phyloP scores from a whole-genome alignment of 805 yeast genomes.

The Metschnikowia corniflorae region DNA sequence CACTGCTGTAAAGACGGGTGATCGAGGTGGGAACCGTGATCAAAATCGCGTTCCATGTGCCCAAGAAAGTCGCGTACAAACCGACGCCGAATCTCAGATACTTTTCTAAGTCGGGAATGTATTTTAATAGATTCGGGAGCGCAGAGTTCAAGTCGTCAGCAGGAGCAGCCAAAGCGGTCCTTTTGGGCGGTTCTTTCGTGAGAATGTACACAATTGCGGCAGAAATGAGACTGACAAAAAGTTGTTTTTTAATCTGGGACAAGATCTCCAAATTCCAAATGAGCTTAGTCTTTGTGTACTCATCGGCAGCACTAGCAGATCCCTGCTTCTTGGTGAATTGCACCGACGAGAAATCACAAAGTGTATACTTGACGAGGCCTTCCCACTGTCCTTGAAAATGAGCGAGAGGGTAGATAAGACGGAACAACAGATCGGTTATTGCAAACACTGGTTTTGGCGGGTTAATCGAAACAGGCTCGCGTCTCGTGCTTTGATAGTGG shows the following conservation, averaged over 20 bases:
- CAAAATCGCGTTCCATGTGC: slow-evolving; percentile 26
- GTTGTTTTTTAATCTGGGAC: slow-evolving; percentile 18
- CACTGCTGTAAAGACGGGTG: slow-evolving; percentile 25
- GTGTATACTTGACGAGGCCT: slow-evolving; percentile 36
- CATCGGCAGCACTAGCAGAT: slow-evolving; percentile 14
- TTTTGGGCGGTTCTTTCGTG: slow-evolving; percentile 20
- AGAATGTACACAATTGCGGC: slow-evolving; percentile 37
- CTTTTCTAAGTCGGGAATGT: slow-evolving; percentile 22
- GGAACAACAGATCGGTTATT: slow-evolving; percentile 23
- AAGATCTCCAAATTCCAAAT: slow-evolving; percentile 27
- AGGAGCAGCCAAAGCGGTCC: slow-evolving; percentile 15
- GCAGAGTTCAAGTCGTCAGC: slow-evolving; percentile 14
- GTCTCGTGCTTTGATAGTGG: slow-evolving; percentile 5
- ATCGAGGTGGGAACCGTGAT: slow-evolving; percentile 13
- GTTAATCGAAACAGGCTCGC: not conserved
- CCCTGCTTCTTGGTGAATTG: slow-evolving; percentile 15
- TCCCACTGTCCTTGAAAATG: slow-evolving; percentile 36
- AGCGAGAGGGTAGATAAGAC: slow-evolving; percentile 31
- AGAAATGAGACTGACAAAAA: slow-evolving; percentile 35
- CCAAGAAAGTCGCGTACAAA: slow-evolving; percentile 22
- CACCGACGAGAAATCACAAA: slow-evolving; percentile 43
- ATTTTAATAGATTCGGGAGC: slow-evolving; percentile 23
- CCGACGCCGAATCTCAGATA: slow-evolving; percentile 20
- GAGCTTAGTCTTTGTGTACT: slow-evolving; percentile 27
- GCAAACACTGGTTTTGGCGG: slow-evolving; percentile 2